Conservation (phyloP, 2,329 filamentous ascomycete species). For the Amylocarpus encephaloides region DNA sequence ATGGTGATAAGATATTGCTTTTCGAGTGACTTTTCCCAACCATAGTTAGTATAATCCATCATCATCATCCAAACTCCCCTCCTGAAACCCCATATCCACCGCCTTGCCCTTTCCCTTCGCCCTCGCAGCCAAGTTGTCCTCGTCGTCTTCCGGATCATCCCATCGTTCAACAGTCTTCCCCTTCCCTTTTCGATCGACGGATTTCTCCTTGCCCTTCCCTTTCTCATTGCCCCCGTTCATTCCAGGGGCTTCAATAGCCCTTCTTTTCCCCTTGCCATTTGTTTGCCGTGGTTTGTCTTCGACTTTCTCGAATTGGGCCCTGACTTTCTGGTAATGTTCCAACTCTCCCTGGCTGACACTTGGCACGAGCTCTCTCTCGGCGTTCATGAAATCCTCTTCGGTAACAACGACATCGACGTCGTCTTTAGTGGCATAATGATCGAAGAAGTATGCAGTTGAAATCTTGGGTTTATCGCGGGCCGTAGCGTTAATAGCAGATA, state of each 20-base stretch:
- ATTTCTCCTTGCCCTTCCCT: slow-evolving; percentile 20
- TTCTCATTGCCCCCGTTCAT: slow-evolving; percentile 11
- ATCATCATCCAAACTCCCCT: slow-evolving; percentile 28
- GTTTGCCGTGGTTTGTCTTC: slow-evolving; percentile 32
- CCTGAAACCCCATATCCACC: slow-evolving; percentile 36
- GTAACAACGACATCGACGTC: slow-evolving; percentile 84
- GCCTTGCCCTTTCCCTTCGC: slow-evolving; percentile 51
- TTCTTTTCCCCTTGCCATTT: slow-evolving; percentile 15
- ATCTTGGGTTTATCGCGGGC: slow-evolving; percentile 35
- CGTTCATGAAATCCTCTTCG: slow-evolving; percentile 79
- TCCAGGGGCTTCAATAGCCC: slow-evolving; percentile 1
- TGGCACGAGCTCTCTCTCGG: slow-evolving; percentile 80
- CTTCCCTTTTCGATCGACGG: slow-evolving; percentile 16
- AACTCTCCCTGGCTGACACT: slow-evolving; percentile 90
- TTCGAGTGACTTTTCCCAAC: not conserved
- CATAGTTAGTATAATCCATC: slow-evolving; percentile 31
- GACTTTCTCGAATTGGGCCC: slow-evolving; percentile 71
- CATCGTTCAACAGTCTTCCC: slow-evolving; percentile 31
- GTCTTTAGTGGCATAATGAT: slow-evolving; percentile 75
- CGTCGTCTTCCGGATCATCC: slow-evolving; percentile 29
- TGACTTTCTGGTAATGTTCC: slow-evolving; percentile 80
- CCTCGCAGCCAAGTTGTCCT: slow-evolving; percentile 10
- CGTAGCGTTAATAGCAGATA: slow-evolving; percentile 59
- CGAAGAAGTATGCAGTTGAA: slow-evolving; percentile 91
- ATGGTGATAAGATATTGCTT: not conserved